phyloP scores from a whole-genome alignment of 495 filamentous ascomycete species.

The Neurospora terricola region DNA sequence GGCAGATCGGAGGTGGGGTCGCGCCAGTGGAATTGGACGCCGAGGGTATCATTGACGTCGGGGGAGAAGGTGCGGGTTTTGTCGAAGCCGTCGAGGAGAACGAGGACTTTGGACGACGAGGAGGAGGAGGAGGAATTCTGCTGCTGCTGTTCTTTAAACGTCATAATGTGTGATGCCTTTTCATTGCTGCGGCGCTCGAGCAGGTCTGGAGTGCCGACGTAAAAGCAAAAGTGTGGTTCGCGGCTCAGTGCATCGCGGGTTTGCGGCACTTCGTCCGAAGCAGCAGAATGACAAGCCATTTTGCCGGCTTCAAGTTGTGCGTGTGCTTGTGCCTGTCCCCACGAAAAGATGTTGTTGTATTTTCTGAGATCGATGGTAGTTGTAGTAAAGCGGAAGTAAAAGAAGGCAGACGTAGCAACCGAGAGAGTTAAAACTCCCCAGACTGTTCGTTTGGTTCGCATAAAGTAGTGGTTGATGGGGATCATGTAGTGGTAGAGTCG shows the following conservation, averaged over 20 bases:
- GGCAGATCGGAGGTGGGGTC: background rate
- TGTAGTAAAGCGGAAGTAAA: background rate
- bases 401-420: background rate
- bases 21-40: background rate
- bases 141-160: background rate
- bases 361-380: background rate
- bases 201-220: background rate
- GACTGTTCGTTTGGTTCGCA: background rate
- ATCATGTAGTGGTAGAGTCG: background rate
- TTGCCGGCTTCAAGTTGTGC: background rate
- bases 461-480: background rate
- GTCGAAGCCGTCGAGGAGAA: background rate
- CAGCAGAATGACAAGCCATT: background rate
- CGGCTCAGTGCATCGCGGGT: background rate
- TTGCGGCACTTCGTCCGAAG: background rate
- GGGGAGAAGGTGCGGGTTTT: background rate
- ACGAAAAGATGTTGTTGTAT: background rate
- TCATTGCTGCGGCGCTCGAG: background rate
- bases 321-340: background rate
- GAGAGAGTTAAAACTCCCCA: background rate
- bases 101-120: background rate
- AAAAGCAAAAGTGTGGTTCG: background rate
- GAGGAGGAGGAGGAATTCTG: background rate
- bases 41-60: background rate
- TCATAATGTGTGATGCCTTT: background rate